Evolutionary conservation across 345 rosid genomes (phyloP).

Genomic region (Sisymbrium irio): DNA sequence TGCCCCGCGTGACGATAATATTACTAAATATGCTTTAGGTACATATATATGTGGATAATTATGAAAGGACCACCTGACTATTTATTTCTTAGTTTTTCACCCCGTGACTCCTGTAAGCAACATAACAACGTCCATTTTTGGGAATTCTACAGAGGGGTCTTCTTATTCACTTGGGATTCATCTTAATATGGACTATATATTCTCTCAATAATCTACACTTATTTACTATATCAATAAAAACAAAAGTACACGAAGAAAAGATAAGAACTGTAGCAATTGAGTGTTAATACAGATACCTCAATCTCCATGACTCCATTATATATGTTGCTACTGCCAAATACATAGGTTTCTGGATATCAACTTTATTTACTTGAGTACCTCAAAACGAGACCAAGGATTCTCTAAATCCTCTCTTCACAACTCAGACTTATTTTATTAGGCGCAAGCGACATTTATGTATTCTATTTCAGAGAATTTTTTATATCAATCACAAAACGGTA

Average conservation of each 20-base stretch:
- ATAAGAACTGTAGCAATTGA: background rate
- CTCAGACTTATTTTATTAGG: background rate
- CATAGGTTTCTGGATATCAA: background rate
- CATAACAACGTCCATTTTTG: background rate
- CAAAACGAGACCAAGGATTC: background rate
- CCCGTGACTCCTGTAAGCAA: background rate
- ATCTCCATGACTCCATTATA: background rate
- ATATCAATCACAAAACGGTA: conserved; percentile 86
- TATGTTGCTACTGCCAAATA: background rate
- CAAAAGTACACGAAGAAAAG: background rate
- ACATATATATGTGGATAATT: background rate
- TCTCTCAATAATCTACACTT: background rate
- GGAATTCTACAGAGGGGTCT: background rate
- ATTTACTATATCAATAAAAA: background rate
- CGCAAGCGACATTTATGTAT: background rate
- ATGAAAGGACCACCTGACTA: background rate
- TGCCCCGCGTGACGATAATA: conserved; percentile 24
- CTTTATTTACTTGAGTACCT: background rate
- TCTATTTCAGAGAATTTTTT: conserved; percentile 57
- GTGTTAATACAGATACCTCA: background rate
- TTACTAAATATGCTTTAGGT: conserved; percentile 9
- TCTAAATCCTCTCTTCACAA: background rate
- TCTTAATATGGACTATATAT: background rate
- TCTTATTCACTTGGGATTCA: background rate
- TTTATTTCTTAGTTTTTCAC: background rate